Evolutionary conservation across 495 filamentous ascomycete genomes (phyloP).

Genomic region (Hapsidospora chrysogenum): DNA sequence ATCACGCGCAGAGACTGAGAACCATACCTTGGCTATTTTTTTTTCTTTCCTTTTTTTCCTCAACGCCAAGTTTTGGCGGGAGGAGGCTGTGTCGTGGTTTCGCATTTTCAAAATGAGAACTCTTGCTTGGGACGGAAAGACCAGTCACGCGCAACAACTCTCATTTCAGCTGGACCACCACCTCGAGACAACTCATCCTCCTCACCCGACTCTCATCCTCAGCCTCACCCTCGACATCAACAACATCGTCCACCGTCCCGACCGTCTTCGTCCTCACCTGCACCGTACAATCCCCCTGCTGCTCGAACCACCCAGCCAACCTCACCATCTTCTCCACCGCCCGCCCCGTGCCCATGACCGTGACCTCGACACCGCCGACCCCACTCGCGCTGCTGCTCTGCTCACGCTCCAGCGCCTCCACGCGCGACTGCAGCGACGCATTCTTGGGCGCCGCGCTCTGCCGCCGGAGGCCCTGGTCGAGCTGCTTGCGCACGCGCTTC

Average conservation of each 20-base stretch:
- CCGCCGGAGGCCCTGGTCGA: conserved; percentile 47
- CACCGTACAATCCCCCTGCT: conserved; percentile 34
- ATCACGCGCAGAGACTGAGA: too few relatives aligned
- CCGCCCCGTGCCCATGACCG: conserved; percentile 56
- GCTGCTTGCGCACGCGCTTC: conserved; percentile 60
- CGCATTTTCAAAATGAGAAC: too few relatives aligned
- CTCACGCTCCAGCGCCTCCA: conserved; percentile 18
- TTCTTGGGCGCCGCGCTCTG: conserved; percentile 13
- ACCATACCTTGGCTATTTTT: too few relatives aligned
- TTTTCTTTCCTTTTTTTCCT: too few relatives aligned
- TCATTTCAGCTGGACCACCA: conserved; percentile 43
- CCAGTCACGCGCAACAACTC: too few relatives aligned
- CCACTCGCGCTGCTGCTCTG: conserved; percentile 6
- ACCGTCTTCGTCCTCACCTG: conserved; percentile 43
- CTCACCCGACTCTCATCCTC: conserved; percentile 43
- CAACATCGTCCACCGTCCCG: conserved; percentile 52
- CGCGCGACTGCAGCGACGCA: conserved; percentile 21
- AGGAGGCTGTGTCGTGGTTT: too few relatives aligned
- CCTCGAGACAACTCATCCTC: conserved; percentile 48
- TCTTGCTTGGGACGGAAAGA: too few relatives aligned
- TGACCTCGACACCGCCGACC: conserved; percentile 31
- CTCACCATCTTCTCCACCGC: conserved; percentile 53
- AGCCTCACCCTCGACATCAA: conserved; percentile 15
- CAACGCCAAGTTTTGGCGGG: too few relatives aligned
- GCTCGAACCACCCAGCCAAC: conserved; percentile 46